These are phyloP conservation scores for Cyberlindnera maritima DNA, from an alignment of 805 yeast genomes.

Conservation along the genomic window DNA sequence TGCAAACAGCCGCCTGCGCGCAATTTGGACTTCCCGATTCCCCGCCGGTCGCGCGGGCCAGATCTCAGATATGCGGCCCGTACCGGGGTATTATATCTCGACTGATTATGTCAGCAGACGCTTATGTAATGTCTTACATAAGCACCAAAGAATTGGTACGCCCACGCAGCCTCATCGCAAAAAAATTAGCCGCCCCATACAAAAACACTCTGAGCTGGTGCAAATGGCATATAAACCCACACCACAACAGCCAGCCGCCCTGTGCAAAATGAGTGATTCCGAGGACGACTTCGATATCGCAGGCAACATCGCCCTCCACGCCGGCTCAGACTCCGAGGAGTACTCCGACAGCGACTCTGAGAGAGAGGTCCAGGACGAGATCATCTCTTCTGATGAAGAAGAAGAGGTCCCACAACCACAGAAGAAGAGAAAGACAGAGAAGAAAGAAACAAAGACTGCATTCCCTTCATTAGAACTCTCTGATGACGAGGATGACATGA, in stretches of 20 bases:
- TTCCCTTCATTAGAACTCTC: slow-evolving; percentile 55
- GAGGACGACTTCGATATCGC: slow-evolving; percentile 60
- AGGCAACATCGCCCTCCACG: slow-evolving; percentile 50
- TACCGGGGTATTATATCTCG: not conserved
- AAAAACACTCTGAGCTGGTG: too few species aligned
- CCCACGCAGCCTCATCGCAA: not conserved
- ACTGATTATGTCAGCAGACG: too few species aligned
- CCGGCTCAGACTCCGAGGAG: slow-evolving; percentile 36
- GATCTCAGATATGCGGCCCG: not conserved
- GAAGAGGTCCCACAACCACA: slow-evolving; percentile 30
- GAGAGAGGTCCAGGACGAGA: slow-evolving; percentile 50
- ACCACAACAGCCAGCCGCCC: not conserved
- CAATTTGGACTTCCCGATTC: not conserved
- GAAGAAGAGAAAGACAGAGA: slow-evolving; percentile 28
- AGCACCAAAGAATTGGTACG: not conserved
- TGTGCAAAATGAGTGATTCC: slow-evolving; percentile 5
- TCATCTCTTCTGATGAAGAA: slow-evolving; percentile 49
- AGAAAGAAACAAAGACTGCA: slow-evolving; percentile 11
- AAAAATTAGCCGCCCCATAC: not conserved
- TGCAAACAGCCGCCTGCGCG: not conserved
- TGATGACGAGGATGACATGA: slow-evolving; percentile 42
- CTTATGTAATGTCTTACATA: not conserved
- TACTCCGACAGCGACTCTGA: slow-evolving; percentile 27
- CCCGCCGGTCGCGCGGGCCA: too few species aligned
- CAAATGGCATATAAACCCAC: not conserved